Percentiles rank a stretch among this genome's conserved stretches.
These are phyloP conservation scores for Melaleuca alternifolia DNA, from an alignment of 345 rosid species.

Conservation along the genomic window DNA sequence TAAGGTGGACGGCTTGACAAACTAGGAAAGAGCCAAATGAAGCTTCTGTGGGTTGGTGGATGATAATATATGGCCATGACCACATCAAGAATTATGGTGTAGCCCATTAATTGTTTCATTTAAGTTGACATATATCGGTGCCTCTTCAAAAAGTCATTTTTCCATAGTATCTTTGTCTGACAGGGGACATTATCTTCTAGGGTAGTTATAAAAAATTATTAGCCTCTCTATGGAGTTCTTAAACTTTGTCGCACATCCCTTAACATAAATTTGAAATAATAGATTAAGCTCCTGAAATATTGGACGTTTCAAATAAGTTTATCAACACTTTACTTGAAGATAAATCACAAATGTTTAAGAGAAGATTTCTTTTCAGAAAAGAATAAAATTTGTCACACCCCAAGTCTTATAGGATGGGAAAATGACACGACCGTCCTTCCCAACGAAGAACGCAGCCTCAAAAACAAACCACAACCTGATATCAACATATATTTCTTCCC, in stretches of 20 bases:
- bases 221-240: too few relatives aligned
- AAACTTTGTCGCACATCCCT: background rate
- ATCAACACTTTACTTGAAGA: background rate
- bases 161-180: background rate
- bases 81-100: background rate
- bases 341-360: background rate
- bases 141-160: background rate
- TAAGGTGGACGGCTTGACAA: background rate
- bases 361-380: background rate
- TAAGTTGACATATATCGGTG: background rate
- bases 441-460: too few relatives aligned
- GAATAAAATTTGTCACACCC: too few relatives aligned
- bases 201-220: too few relatives aligned
- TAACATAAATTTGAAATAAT: background rate
- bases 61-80: background rate
- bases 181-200: background rate
- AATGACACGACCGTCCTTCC: too few relatives aligned
- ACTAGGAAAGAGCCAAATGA: too few relatives aligned
- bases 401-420: too few relatives aligned
- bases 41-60: too few relatives aligned
- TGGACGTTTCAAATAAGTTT: background rate
- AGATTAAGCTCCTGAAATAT: background rate
- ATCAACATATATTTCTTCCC: too few relatives aligned
- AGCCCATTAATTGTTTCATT: background rate
- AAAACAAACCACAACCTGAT: too few relatives aligned